Evolutionary conservation across 371 early-diverging fungal species (phyloP), one percentile per base, ranked within the genome.

Genomic region (Gilbertella persicaria): DNA sequence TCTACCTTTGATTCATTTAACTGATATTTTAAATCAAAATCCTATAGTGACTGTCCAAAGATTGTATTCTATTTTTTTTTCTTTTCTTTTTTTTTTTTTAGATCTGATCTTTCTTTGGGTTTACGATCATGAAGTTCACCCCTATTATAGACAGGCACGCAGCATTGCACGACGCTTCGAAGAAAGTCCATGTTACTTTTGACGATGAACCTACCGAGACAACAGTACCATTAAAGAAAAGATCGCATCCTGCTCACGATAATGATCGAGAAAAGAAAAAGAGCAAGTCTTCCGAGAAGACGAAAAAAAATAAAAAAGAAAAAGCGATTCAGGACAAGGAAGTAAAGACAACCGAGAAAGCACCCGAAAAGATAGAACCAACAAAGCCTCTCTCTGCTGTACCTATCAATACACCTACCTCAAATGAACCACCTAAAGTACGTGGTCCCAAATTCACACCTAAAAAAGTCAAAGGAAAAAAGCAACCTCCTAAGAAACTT

Each of bases 101-200:
- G n/a, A n/a, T n/a, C n/a, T n/a, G n/a, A n/a, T n/a, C n/a, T n/a
- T n/a, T n/a, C n/a, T n/a, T n/a, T n/a, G n/a, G n/a, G n/a, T n/a
- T n/a, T 40, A 24, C 29, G 38, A 48, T 40, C 26, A 65, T 64
- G 57, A 67, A 69, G 49, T 69, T 69, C 24, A 66, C 63, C 35
- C 69, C 69, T 21, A 69, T 45, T 10, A 45, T 55, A n/a, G 62
- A 59, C 10, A 72, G 66, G 50, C 41, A 60, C 16, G 49, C 38
- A 4, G 38, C 45, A 21, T 45, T 64, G 3, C 56, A 66, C 26
- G 71, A 73, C 42, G 43, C 57, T 2, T 35, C 63, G 1, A 62
- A 55, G 19, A 77, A 77, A 42, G 13, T 59, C 5, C 77, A 77
- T 44, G 60, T 77, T 24, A 71, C 60, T 7, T 77, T 77, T 45